Percentiles rank a stretch among this genome's conserved stretches.
Conservation (phyloP, 2,329 filamentous ascomycete species). For the Leptodontidium sp. region DNA sequence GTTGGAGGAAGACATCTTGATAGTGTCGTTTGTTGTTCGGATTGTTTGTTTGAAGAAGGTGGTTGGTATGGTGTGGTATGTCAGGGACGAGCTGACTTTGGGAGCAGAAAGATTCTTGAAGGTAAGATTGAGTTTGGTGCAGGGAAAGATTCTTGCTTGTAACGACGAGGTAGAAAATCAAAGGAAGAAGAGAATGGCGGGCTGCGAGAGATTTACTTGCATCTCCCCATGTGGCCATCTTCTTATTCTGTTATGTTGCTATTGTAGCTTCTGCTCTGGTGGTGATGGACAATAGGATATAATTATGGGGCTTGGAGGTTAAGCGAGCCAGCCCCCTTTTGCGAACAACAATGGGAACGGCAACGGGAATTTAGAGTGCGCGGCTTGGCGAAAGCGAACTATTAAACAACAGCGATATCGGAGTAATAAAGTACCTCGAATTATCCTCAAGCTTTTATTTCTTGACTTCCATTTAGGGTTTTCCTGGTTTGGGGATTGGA, state of each 20-base stretch:
- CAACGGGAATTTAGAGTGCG: too few relatives aligned
- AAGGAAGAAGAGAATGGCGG: background rate
- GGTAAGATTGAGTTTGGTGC: background rate
- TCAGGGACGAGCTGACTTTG: constrained; percentile 4
- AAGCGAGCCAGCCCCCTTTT: constrained; percentile 10
- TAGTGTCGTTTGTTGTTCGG: background rate
- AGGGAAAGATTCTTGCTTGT: background rate
- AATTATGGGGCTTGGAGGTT: background rate
- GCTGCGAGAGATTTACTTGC: background rate
- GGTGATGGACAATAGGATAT: constrained; percentile 1
- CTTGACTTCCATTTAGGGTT: background rate
- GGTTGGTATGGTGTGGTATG: background rate
- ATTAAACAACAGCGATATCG: too few relatives aligned
- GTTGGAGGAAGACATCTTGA: background rate
- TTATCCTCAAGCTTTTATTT: background rate
- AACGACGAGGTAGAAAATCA: background rate
- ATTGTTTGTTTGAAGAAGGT: background rate
- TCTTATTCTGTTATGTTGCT: constrained; percentile 1
- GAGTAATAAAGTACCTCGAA: background rate
- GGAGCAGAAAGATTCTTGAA: background rate
- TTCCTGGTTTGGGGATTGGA: too few relatives aligned
- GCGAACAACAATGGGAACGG: background rate
- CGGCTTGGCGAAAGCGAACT: too few relatives aligned
- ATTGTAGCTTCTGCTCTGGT: background rate
- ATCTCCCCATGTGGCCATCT: background rate